phyloP scores from a whole-genome alignment of 2,329 filamentous ascomycete species.

The Talaromyces sp. region DNA sequence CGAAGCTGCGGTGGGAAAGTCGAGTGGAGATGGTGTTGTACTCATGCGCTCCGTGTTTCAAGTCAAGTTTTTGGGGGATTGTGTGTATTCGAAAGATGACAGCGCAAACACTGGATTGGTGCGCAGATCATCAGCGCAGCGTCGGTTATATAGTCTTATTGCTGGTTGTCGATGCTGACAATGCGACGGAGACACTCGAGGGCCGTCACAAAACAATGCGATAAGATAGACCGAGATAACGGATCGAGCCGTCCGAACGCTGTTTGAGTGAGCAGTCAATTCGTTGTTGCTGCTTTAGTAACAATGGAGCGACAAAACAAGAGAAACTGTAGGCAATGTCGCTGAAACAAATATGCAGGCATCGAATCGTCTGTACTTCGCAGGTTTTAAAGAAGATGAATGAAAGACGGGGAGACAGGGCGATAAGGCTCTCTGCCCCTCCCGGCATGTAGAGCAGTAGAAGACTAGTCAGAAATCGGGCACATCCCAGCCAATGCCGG shows the following conservation, averaged over 20 bases:
- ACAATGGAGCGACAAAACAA: background rate
- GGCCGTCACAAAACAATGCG: slow-evolving; percentile 2
- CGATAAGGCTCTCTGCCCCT: slow-evolving; percentile 15
- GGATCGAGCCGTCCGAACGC: background rate
- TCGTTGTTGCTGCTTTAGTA: background rate
- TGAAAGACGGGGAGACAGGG: background rate
- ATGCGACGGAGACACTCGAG: slow-evolving; percentile 1
- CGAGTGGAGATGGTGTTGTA: slow-evolving; percentile 24
- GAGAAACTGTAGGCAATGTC: background rate
- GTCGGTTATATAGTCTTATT: background rate
- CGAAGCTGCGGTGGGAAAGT: slow-evolving; percentile 30
- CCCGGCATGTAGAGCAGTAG: background rate
- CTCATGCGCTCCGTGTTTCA: slow-evolving; percentile 14
- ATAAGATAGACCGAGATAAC: slow-evolving; percentile 3
- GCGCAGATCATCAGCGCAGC: slow-evolving; percentile 6
- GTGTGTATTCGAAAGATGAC: background rate
- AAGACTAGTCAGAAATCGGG: slow-evolving; percentile 10
- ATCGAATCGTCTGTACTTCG: background rate
- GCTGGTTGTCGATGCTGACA: background rate
- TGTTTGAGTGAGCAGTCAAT: background rate
- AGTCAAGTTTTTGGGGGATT: background rate
- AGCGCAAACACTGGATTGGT: background rate
- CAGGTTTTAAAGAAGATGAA: background rate
- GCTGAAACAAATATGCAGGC: background rate
- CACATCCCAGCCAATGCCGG: slow-evolving; percentile 5